These are phyloP conservation scores for sweet orange (Citrus sinensis) DNA, from an alignment of 345 rosid species.

Conservation along the genomic window DVS_A1.0 CM039166.1:9499501-9500000, in stretches of 20 bases:
- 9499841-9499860: constrained; percentile 35
- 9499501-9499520: constrained; percentile 53
- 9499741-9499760: constrained; percentile 60
- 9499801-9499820: constrained; percentile 40
- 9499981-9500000: not conserved
- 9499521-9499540: not conserved
- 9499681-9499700: constrained; percentile 57
- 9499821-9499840: constrained; percentile 38
- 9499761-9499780: constrained; percentile 40
- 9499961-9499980: not conserved
- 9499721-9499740: constrained; percentile 61
- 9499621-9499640: constrained; percentile 1
- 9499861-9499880: constrained; percentile 63
- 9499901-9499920: constrained; percentile 41
- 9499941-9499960: constrained; percentile 10
- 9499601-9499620: constrained; percentile 7
- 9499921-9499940: constrained; percentile 43
- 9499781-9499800: constrained; percentile 44
- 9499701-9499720: constrained; percentile 57
- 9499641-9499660: constrained; percentile 63
- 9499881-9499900: constrained; percentile 23
- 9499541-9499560: not conserved
- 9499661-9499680: constrained; percentile 47
- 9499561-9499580: not conserved
- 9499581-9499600: not conserved